phyloP scores from a whole-genome alignment of 345 rosid genomes.

The Eucalyptus erythrocorys region DNA sequence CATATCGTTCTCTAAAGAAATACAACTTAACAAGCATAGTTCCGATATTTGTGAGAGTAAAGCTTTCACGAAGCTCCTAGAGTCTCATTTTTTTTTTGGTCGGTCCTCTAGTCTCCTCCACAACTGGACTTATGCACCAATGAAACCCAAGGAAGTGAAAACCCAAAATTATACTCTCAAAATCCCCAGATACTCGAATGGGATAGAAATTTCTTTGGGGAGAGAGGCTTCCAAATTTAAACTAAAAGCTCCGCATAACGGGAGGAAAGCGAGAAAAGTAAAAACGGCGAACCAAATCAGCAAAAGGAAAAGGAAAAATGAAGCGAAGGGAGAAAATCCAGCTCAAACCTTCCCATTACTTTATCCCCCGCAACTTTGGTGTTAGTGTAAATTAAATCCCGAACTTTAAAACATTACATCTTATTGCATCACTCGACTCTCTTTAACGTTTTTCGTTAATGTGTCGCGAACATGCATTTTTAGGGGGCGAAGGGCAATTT shows the following conservation, averaged over 20 bases:
- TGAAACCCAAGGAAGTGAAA: not conserved
- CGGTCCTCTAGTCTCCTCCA: too few species aligned
- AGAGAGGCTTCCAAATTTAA: not conserved
- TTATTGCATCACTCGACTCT: not conserved
- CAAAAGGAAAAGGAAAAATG: not conserved
- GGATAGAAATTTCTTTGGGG: not conserved
- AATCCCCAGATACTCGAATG: not conserved
- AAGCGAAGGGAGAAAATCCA: not conserved
- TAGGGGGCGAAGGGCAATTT: not conserved
- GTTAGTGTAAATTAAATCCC: not conserved
- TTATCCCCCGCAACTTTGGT: not conserved
- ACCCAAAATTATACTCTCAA: not conserved
- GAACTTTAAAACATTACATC: not conserved
- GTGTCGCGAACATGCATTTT: not conserved
- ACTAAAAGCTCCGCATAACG: not conserved
- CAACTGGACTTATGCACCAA: fast-evolving
- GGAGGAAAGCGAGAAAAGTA: not conserved
- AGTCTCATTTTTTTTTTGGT: too few species aligned
- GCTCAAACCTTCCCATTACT: not conserved
- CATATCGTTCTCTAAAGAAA: too few species aligned
- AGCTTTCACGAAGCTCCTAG: too few species aligned
- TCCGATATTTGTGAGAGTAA: fast-evolving
- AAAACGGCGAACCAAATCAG: not conserved
- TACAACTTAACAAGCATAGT: fast-evolving
- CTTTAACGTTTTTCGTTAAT: not conserved